These are phyloP conservation scores for Metschnikowia chrysomelidarum DNA, from an alignment of 805 yeast species.

Conservation along the genomic window DNA sequence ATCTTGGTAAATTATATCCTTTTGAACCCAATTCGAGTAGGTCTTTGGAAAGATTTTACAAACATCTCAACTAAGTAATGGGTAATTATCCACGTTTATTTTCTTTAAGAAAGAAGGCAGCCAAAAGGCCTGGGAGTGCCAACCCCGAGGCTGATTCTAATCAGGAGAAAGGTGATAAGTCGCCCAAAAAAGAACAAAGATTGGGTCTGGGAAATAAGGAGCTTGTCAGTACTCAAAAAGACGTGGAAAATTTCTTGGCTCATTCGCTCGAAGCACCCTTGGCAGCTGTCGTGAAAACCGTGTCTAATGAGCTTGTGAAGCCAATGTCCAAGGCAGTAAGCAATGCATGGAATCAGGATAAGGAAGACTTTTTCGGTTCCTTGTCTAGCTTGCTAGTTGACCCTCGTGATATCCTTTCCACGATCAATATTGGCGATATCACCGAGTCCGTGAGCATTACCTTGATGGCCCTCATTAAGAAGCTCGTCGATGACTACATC, in stretches of 20 bases:
- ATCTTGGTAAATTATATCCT: too few species aligned
- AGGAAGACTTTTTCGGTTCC: conserved; percentile 1
- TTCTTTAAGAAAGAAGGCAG: too few species aligned
- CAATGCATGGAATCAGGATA: conserved; percentile 3
- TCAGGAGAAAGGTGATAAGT: too few species aligned
- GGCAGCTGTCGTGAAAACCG: conserved; percentile 4
- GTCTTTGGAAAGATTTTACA: too few species aligned
- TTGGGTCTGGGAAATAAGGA: neutral
- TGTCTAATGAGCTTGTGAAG: conserved; percentile 4
- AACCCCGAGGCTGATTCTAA: too few species aligned
- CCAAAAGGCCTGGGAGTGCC: too few species aligned
- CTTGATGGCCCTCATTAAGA: conserved; percentile 5
- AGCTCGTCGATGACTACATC: conserved; percentile 3
- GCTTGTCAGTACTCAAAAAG: neutral
- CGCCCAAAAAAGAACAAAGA: too few species aligned
- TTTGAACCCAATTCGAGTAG: too few species aligned
- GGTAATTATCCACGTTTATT: too few species aligned
- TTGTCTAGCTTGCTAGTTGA: conserved; percentile 1
- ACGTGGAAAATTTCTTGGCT: conserved; percentile 3
- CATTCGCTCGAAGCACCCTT: conserved; percentile 6
- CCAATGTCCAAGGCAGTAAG: conserved; percentile 4
- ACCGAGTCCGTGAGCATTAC: conserved; percentile 5
- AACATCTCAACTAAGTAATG: too few species aligned
- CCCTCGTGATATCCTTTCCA: conserved; percentile 3
- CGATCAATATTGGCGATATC: conserved; percentile 5